Base-by-base conservation (phyloP, 2,329 filamentous ascomycete genomes). In the Aspergillaceae sp. region DNA sequence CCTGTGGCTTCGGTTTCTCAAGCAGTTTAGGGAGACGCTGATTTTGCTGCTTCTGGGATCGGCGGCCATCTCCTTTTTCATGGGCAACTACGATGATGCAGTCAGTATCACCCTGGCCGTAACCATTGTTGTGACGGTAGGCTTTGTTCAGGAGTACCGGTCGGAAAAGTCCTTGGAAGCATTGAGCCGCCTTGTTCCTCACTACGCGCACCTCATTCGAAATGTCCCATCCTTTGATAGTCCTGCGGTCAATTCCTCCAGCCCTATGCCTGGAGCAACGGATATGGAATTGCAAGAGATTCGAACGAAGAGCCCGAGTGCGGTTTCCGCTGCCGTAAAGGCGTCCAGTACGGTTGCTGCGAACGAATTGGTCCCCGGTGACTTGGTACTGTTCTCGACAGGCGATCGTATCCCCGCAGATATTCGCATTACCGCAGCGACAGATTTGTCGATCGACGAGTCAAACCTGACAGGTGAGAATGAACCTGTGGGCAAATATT, bases 131-230 rank as follows among this genome's bases (percentile, higher is more conserved):
- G 90, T 98, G 27, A 86, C 85, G 0, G 92, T 98, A 37, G 92
- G 91, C 2, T 98, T 98, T 57, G 82, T 97, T 44, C 92, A 98
- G 64, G 92, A 98, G 69, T 98, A 98, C 66, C 79, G 92, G 48
- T 97, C 92, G 5, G 92, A 98, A 65, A 94, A 98, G 68, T 97
- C 91, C 2, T 82, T 98, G 54, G 92, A 98, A 67, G 92, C 92
- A 19, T 74, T 98, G 56, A 96, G 86, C 61, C 87, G 92, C 58
- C 74, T 98, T 28, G 91, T 98, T 0, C 94, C 92, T 29, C 94
- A 97, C 64, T 88, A 90, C 64, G 92, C 94, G 29, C 90, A 98
- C 69, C 75, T 97, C n/a, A 87, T 98, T 49, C 83, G 94, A 51
- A 75, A 77, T 43, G 49, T 66, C 6, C 61, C 64, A 28, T 48